A percentile compares a stretch with the other conserved stretches of the same genome.
phyloP scores from a whole-genome alignment of 1,284 basidiomycete genomes.

The Trichosporon asahii region DNA sequence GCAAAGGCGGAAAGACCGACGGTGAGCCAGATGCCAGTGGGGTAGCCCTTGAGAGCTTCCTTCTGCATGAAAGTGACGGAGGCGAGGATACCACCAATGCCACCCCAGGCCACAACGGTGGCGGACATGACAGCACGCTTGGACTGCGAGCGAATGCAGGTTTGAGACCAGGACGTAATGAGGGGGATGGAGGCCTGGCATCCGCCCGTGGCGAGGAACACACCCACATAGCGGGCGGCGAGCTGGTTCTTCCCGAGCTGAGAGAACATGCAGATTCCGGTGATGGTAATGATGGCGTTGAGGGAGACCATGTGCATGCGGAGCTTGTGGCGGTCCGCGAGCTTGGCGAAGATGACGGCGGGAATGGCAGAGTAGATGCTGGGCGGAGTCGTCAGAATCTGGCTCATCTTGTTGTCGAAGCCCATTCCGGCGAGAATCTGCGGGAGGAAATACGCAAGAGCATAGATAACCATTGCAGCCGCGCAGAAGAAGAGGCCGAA shows the following conservation, averaged over 20 bases:
- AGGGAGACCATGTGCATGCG: constrained; percentile 11
- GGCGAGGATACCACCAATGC: constrained; percentile 22
- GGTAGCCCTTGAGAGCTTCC: constrained; percentile 14
- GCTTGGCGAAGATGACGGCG: constrained; percentile 44
- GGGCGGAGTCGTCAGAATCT: constrained; percentile 52
- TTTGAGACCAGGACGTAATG: constrained; percentile 43
- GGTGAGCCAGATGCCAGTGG: constrained; percentile 17
- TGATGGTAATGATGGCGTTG: constrained; percentile 17
- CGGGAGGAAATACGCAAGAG: constrained; percentile 48
- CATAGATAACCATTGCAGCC: constrained; percentile 22
- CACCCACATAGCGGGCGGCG: constrained; percentile 29
- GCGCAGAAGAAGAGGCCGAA: constrained; percentile 51
- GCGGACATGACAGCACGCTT: constrained; percentile 40
- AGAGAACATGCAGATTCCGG: constrained; percentile 24
- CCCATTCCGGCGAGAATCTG: constrained; percentile 40
- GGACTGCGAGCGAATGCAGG: constrained; percentile 51
- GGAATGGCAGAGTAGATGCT: constrained; percentile 48
- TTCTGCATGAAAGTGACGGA: constrained; percentile 16
- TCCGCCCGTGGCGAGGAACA: constrained; percentile 41
- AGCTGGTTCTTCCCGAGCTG: constrained; percentile 25
- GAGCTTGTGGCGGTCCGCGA: constrained; percentile 44
- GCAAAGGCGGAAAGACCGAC: constrained; percentile 9
- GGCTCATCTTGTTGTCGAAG: constrained; percentile 34
- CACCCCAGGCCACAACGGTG: constrained; percentile 18
- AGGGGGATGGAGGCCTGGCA: constrained; percentile 37